Evolutionary conservation across 1,284 basidiomycete species (phyloP), one percentile per base, ranked within the genome.

Genomic region (Anthracocystis walkeri): DNA sequence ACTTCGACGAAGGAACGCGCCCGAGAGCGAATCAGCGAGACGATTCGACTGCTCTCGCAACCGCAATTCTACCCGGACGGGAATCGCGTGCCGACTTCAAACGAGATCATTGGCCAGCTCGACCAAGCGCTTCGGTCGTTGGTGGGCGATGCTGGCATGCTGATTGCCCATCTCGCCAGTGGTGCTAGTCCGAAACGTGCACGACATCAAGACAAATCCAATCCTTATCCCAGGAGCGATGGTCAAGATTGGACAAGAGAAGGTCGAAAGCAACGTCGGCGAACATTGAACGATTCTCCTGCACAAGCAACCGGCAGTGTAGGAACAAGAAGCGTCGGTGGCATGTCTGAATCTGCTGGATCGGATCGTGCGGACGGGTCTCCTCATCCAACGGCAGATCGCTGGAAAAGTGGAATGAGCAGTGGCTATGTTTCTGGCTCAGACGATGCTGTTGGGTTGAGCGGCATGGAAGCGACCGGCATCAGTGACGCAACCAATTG

Each of bases 51-150:
- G 31, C 64, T 72, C 0, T 55, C 56, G 1, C 69, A 54, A 7
- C 69, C 69, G 41, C 64, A 66, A 10, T 72, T 66, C 57, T 72
- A 72, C 20, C 69, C 69, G 16, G 69, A 66, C 25, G 69, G 69
- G 21, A 72, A 56, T 35, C 59, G 69, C 0, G 59, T 72, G 7
- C 31, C 56, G 21, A 58, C 56, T 1, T 20, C 60, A 1, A 53
- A 44, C 48, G 69, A 64, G 53, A 58, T 63, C 48, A 66, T 42
- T 5, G 69, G 69, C 1, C 52, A 63, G 46, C 55, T 72, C 8
- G 58, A 72, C 14, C 51, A 63, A n/a, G 59, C 69, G 18, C 57
- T 72, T 4, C 59, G 69, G 2, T 72, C 69, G 2, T 14, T 72
- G 27, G 23, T 65, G 48, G 63, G 58, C 20, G 68, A 71, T 41